A percentile compares a stretch with the other conserved stretches of the same genome.
phyloP scores from a whole-genome alignment of 1,139 yeast genomes.

The Pichia sorboxylosa region DNA sequence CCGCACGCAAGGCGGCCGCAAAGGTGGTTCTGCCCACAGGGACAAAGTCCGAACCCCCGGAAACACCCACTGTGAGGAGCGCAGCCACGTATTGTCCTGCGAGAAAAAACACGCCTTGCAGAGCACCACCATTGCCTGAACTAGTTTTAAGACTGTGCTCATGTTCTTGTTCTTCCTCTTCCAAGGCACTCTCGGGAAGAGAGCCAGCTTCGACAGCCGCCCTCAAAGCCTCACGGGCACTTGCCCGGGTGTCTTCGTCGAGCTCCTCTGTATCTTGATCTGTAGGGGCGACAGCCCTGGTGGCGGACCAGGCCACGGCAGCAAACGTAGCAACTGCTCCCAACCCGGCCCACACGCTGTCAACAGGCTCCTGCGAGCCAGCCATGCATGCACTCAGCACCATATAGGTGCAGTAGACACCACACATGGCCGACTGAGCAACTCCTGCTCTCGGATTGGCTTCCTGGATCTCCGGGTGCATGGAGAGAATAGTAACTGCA shows the following conservation, averaged over 20 bases:
- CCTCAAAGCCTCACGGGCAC: conserved; percentile 80
- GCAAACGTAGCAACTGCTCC: conserved; percentile 91
- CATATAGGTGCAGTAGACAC: conserved; percentile 83
- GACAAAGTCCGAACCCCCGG: conserved; percentile 65
- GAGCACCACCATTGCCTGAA: conserved; percentile 6
- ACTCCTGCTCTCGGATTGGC: conserved; percentile 90
- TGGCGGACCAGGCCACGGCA: conserved; percentile 94
- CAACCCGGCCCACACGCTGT: conserved; percentile 79
- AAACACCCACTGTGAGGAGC: conserved; percentile 79
- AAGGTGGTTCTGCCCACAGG: conserved; percentile 97
- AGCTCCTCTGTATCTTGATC: conserved; percentile 67
- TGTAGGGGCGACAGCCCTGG: conserved; percentile 77
- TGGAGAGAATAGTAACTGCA: conserved; percentile 56
- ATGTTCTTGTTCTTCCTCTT: conserved; percentile 36
- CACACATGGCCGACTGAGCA: conserved; percentile 95
- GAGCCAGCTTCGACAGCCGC: conserved; percentile 95
- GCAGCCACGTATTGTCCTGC: conserved; percentile 98
- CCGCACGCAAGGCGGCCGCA: conserved; percentile 87
- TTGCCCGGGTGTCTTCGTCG: too few species aligned
- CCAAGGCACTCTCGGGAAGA: conserved; percentile 82
- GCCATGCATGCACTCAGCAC: conserved; percentile 90
- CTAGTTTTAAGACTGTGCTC: too few species aligned
- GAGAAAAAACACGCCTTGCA: conserved; percentile 51
- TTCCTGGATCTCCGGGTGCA: conserved; percentile 80
- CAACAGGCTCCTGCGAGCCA: conserved; percentile 98